phyloP scores from a whole-genome alignment of 2,329 filamentous ascomycete genomes.

The Hypoxylon sp. region DNA sequence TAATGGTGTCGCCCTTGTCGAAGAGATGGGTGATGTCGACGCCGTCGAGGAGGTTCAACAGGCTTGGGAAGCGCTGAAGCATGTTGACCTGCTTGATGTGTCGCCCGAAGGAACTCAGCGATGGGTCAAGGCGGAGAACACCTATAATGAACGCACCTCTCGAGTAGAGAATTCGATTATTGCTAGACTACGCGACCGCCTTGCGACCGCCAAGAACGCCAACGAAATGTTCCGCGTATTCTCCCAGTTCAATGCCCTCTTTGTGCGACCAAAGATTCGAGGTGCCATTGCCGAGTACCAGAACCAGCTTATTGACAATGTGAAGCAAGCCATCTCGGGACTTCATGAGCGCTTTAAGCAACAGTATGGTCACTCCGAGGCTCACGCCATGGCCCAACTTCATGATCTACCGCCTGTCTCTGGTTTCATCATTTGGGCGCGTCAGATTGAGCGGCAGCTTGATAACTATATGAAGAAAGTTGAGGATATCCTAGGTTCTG shows the following conservation, averaged over 20 bases:
- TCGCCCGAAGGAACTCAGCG: slow-evolving; percentile 88
- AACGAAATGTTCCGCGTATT: slow-evolving; percentile 99
- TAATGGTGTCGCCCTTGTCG: slow-evolving; percentile 80
- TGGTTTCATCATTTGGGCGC: slow-evolving; percentile 96
- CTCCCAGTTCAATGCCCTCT: slow-evolving; percentile 99
- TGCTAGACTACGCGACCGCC: slow-evolving; percentile 88
- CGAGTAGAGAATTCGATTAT: slow-evolving; percentile 99
- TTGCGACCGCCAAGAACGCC: slow-evolving; percentile 95
- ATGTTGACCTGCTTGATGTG: slow-evolving; percentile 95
- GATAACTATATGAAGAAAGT: slow-evolving; percentile 99
- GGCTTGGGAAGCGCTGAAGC: slow-evolving; percentile 93
- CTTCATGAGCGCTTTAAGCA: slow-evolving; percentile 98
- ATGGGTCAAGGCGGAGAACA: slow-evolving; percentile 94
- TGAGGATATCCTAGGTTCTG: slow-evolving; percentile 94
- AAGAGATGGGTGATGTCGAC: slow-evolving; percentile 97
- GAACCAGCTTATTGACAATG: slow-evolving; percentile 96
- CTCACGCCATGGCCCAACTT: slow-evolving; percentile 97
- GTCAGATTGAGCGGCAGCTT: slow-evolving; percentile 95
- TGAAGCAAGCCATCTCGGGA: slow-evolving; percentile 93
- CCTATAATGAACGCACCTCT: slow-evolving; percentile 97
- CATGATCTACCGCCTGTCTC: slow-evolving; percentile 96
- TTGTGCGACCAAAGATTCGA: slow-evolving; percentile 98
- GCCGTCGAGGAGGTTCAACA: slow-evolving; percentile 96
- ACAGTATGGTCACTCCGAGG: slow-evolving; percentile 98
- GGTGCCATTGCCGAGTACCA: slow-evolving; percentile 99